A percentile compares a stretch with the other conserved stretches of the same genome.
Evolutionary conservation across 2,329 filamentous ascomycete genomes (phyloP).

Genomic region (Colletotrichum tabaci): DNA sequence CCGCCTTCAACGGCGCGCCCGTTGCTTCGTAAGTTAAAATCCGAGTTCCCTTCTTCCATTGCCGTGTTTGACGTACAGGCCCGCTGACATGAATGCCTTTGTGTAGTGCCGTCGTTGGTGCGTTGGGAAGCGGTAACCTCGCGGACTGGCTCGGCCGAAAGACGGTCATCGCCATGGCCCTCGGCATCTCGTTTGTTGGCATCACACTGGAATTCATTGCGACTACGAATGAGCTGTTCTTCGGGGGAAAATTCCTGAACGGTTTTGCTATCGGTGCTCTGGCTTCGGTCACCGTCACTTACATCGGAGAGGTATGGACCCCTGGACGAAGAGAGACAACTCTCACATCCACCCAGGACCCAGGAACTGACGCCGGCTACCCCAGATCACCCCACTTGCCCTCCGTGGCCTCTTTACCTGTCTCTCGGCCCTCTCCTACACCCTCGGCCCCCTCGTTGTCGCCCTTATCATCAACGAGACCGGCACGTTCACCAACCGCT

Average conservation of each 20-base stretch:
- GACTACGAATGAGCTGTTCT: conserved; percentile 57
- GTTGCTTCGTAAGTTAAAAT: conserved; percentile 51
- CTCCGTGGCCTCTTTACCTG: conserved; percentile 50
- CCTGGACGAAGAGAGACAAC: background rate
- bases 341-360: background rate
- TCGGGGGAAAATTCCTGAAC: conserved; percentile 59
- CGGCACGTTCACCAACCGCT: conserved; percentile 46
- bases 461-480: conserved; percentile 52
- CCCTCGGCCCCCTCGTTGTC: conserved; percentile 49
- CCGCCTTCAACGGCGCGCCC: conserved; percentile 59
- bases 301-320: conserved; percentile 50
- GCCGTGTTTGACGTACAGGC: too few relatives aligned
- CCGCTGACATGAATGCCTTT: conserved; percentile 19
- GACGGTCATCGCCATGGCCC: conserved; percentile 50
- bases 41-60: too few relatives aligned
- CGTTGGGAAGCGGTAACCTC: conserved; percentile 49
- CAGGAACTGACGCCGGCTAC: conserved; percentile 47
- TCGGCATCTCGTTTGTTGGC: conserved; percentile 54
- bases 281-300: conserved; percentile 48
- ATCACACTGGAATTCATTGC: conserved; percentile 59
- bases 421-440: conserved; percentile 46
- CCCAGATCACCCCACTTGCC: conserved; percentile 49
- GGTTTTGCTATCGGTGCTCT: conserved; percentile 54
- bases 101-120: conserved; percentile 46
- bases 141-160: conserved; percentile 53